Evolutionary conservation across 2,329 filamentous ascomycete species (phyloP).

Genomic region (Botryotinia globosa): DNA sequence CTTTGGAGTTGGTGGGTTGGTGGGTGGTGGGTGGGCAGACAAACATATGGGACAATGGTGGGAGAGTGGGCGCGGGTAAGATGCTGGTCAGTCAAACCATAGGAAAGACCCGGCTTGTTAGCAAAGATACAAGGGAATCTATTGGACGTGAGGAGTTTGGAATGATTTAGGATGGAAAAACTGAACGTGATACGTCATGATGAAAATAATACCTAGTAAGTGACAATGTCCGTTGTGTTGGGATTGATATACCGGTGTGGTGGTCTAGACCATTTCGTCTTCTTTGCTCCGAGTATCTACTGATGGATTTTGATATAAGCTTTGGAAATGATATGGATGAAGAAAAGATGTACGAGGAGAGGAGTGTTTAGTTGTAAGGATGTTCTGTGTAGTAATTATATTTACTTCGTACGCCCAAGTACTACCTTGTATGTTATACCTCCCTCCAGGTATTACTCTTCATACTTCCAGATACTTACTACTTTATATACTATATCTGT

Average conservation of each 20-base stretch:
- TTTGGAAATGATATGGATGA: neutral
- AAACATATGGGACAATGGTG: neutral
- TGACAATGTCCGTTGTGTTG: neutral
- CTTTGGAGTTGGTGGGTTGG: conserved; percentile 1
- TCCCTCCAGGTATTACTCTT: no score
- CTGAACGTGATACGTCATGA: conserved; percentile 7
- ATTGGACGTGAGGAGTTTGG: neutral
- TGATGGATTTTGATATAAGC: neutral
- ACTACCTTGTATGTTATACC: no score
- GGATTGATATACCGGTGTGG: neutral
- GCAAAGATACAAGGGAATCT: neutral
- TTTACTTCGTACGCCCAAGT: no score
- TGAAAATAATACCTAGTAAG: neutral
- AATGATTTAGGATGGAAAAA: neutral
- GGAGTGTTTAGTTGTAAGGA: neutral
- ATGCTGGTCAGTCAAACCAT: neutral
- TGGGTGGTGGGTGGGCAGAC: neutral
- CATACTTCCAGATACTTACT: no score
- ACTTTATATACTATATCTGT: neutral
- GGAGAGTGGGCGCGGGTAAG: conserved; percentile 9
- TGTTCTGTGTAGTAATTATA: neutral
- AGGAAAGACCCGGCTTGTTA: conserved; percentile 10
- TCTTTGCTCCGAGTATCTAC: neutral
- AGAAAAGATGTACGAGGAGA: neutral
- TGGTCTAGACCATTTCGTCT: neutral